Conservation (phyloP, 768 basidiomycete species). For the Boletus speciosus region DNA sequence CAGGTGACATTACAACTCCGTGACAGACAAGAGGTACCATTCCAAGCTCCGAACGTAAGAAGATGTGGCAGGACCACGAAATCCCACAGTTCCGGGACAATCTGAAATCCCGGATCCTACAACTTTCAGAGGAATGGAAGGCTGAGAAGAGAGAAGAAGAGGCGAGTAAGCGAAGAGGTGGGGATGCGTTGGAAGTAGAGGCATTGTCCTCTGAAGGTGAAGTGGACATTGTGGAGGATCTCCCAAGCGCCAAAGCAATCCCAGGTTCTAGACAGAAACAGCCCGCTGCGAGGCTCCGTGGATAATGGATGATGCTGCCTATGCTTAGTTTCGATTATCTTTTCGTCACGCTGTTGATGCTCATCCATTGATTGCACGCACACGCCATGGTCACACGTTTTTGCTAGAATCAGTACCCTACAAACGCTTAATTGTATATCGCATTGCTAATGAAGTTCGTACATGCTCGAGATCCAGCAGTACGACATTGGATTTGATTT, state of each 20-base stretch:
- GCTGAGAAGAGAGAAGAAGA: constrained; percentile 40
- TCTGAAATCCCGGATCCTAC: constrained; percentile 39
- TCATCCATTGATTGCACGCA: constrained; percentile 4
- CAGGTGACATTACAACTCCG: constrained; percentile 1
- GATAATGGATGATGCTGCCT: constrained; percentile 15
- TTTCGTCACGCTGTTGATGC: constrained; percentile 1
- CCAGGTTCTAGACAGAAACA: constrained; percentile 12
- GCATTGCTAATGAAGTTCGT: constrained; percentile 11
- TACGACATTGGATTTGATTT: too few species aligned
- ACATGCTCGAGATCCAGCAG: not conserved
- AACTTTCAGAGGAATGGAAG: constrained; percentile 55
- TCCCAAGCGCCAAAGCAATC: constrained; percentile 6
- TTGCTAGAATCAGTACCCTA: constrained; percentile 19
- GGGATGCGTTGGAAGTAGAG: constrained; percentile 14
- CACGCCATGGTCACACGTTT: not conserved
- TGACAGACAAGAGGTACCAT: constrained; percentile 32
- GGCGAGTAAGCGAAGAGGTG: constrained; percentile 28
- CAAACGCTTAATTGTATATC: constrained; percentile 11
- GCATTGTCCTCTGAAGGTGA: constrained; percentile 37
- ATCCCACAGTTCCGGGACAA: constrained; percentile 46
- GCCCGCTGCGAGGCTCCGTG: constrained; percentile 26
- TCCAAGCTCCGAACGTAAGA: constrained; percentile 37
- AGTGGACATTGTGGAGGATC: constrained; percentile 38
- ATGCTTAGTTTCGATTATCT: not conserved
- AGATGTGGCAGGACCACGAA: constrained; percentile 51